A percentile compares a stretch with the other conserved stretches of the same genome.
phyloP scores from a whole-genome alignment of 768 basidiomycete genomes.

The Lactarius psammicola region DNA sequence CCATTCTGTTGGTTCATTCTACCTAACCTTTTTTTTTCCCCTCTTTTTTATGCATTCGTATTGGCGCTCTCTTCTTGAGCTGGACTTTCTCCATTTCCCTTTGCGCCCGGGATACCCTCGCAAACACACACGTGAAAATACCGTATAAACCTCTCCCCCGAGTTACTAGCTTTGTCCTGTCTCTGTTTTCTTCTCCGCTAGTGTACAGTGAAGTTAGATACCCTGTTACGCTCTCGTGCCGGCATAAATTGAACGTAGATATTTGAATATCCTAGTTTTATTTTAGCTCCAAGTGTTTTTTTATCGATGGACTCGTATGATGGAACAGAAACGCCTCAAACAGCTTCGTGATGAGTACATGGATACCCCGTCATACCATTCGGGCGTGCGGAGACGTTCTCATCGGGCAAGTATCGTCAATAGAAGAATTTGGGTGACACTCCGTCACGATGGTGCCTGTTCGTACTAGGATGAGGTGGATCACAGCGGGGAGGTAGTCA shows the following conservation, averaged over 20 bases:
- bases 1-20: background rate
- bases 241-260: background rate
- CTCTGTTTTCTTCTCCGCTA: background rate
- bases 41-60: background rate
- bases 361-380: background rate
- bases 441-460: background rate
- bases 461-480: background rate
- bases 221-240: background rate
- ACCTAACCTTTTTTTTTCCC: background rate
- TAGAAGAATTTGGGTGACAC: background rate
- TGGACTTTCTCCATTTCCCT: background rate
- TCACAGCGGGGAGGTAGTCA: conserved; percentile 5
- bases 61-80: background rate
- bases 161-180: background rate
- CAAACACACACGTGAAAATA: background rate
- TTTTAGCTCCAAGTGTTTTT: background rate
- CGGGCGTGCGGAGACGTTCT: background rate
- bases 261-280: background rate
- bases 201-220: background rate
- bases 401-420: background rate
- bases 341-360: background rate
- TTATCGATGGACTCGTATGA: conserved; percentile 4
- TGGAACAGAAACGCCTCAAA: background rate
- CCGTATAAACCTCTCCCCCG: background rate
- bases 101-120: background rate